Base-by-base conservation (phyloP, 148 eudicot genomes). In the Diospyros kaki region DNA sequence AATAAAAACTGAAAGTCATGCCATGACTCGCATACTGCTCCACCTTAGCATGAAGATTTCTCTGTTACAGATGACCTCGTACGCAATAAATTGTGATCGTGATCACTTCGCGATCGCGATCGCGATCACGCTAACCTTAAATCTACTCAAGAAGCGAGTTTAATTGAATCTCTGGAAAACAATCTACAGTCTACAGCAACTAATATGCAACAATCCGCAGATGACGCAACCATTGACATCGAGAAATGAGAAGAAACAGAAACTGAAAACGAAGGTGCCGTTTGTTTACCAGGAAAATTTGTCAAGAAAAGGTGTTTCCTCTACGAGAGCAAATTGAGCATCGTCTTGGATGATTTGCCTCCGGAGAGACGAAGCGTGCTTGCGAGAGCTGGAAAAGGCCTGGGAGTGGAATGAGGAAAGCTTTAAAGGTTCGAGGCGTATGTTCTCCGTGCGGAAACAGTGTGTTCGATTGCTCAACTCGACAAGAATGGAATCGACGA, bases 91-190 rank as follows among this genome's bases (percentile, higher is more conserved):
- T 38, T 13, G 17, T 39, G 45, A 69, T 17, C 58, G 58, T 11
- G 56, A 10, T 69, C 59, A 12, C 42, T 50, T 73, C 56, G 50
- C 39, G 39, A 59, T 59, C 42, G 7, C 55, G 40, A 58, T 58
- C 75, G 9, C 18, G 42, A 39, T 5, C 2, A 58, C 11, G 41
- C 45, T 55, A 9, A 9, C 43, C 5, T 28, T 28, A 28, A 68
- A 51, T 51, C 50, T 15, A 28, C 3, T 15, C 3, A 61, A 61
- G 4, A n/a, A 11, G 10, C 3, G 62, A 73, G 2, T 50, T 62
- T 68, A 40, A 12, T 61, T 58, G 15, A 73, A 73, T 38, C 58
- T 58, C 75, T 39, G 38, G 38, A 2, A 45, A 73, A 59, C 51
- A 55, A 14, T 17, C 73, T 13, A 43, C n/a, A 58, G 14, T 1